Conservation (phyloP, 441 rosid genomes). For the Erodium trifolium region DNA sequence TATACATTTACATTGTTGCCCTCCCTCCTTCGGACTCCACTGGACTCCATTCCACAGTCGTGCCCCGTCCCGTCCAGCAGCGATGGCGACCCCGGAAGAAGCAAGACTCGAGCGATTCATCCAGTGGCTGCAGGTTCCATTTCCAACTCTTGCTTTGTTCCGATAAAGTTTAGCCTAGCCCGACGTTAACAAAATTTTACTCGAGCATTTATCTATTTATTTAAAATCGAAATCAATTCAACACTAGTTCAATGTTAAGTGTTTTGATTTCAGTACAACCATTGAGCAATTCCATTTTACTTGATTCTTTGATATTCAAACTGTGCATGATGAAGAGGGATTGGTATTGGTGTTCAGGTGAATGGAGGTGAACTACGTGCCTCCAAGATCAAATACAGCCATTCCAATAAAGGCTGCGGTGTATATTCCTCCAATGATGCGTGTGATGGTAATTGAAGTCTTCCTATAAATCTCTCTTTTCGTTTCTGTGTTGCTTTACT, state of each 20-base stretch:
- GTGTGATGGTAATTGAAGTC: slow-evolving; percentile 36
- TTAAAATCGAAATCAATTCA: too few relatives aligned
- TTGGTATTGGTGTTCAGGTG: slow-evolving; percentile 32
- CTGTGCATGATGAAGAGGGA: not conserved
- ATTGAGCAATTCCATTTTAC: not conserved
- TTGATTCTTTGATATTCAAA: not conserved
- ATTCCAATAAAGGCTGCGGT: slow-evolving; percentile 61
- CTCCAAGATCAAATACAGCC: slow-evolving; percentile 52
- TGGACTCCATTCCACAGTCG: not conserved
- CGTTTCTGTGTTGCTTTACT: not conserved
- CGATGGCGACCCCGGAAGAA: slow-evolving; percentile 43
- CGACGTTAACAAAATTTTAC: too few relatives aligned
- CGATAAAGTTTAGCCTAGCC: not conserved
- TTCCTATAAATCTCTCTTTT: not conserved
- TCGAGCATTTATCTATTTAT: too few relatives aligned
- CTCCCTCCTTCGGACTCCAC: not conserved
- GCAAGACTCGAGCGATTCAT: slow-evolving; percentile 50
- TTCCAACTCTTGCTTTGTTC: not conserved
- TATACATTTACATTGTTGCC: not conserved
- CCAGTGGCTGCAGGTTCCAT: slow-evolving; percentile 60
- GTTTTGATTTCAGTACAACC: too few relatives aligned
- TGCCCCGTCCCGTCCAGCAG: not conserved
- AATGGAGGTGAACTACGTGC: slow-evolving; percentile 66
- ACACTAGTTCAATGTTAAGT: too few relatives aligned
- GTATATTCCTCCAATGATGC: slow-evolving; percentile 39